These are phyloP conservation scores for Phoenix dactylifera DNA, from an alignment of 176 grass and related monocot species.

Conservation along the genomic window DNA sequence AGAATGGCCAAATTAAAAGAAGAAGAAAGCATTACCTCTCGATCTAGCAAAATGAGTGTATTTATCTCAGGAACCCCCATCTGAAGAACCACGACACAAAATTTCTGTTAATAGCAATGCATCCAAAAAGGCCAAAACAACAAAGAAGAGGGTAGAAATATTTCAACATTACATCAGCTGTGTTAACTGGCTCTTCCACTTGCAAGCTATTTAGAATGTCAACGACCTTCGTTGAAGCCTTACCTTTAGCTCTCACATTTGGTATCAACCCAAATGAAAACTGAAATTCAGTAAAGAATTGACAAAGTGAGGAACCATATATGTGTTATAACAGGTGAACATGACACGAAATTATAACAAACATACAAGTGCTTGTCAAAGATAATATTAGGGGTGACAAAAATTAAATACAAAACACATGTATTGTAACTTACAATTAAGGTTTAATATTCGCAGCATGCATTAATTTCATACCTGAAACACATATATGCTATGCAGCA, in stretches of 20 bases:
- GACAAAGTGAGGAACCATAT: no score
- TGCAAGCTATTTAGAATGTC: conserved; percentile 88
- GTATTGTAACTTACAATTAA: no score
- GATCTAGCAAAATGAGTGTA: conserved; percentile 81
- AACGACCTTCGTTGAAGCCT: conserved; percentile 68
- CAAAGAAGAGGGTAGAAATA: conserved; percentile 15
- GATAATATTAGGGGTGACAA: no score
- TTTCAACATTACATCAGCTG: conserved; percentile 57
- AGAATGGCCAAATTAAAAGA: conserved; percentile 1
- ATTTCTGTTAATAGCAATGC: conserved; percentile 8
- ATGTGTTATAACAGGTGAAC: no score
- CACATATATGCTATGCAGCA: no score
- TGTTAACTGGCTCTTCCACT: conserved; percentile 81
- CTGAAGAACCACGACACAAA: conserved; percentile 32
- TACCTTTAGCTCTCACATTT: conserved; percentile 83
- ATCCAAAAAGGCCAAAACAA: conserved; percentile 8
- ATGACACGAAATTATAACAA: no score
- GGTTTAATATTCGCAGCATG: no score
- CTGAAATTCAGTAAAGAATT: conserved; percentile 29
- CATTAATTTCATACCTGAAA: no score
- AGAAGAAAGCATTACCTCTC: conserved; percentile 51
- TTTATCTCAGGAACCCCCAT: conserved; percentile 84
- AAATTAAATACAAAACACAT: no score
- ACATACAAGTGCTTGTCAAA: no score
- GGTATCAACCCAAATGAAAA: conserved; percentile 89